phyloP scores from a whole-genome alignment of 192 early-diverging fungal species.

The Coemansia sp. region DNA sequence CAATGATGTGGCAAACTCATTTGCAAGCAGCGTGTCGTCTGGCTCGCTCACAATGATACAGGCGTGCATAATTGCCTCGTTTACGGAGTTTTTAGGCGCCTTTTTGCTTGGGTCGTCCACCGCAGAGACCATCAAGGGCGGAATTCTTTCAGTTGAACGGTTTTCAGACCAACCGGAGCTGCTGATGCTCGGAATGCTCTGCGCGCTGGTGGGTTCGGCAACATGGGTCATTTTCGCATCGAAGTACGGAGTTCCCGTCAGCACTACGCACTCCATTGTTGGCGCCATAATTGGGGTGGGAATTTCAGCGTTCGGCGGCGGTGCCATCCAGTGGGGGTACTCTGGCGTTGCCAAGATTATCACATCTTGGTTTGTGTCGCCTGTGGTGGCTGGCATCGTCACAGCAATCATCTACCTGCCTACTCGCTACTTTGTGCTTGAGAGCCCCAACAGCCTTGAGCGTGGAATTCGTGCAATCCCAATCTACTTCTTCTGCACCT shows the following conservation, averaged over 20 bases:
- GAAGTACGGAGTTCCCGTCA: conserved; percentile 67
- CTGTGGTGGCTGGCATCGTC: conserved; percentile 64
- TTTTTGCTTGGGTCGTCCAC: conserved; percentile 69
- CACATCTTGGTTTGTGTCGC: conserved; percentile 76
- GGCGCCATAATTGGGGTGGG: conserved; percentile 75
- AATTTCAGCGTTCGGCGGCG: conserved; percentile 67
- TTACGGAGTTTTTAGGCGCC: conserved; percentile 81
- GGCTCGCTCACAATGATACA: conserved; percentile 72
- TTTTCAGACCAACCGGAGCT: conserved; percentile 67
- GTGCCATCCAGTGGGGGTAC: conserved; percentile 64
- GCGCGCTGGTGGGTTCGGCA: conserved; percentile 74
- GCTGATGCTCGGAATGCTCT: conserved; percentile 83
- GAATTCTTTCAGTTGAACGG: conserved; percentile 60
- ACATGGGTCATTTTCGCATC: conserved; percentile 73
- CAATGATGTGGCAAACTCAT: conserved; percentile 89
- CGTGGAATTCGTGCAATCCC: conserved; percentile 69
- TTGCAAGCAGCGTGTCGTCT: conserved; percentile 82
- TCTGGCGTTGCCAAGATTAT: conserved; percentile 60
- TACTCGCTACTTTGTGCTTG: conserved; percentile 64
- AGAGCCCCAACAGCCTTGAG: conserved; percentile 62
- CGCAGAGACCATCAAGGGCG: conserved; percentile 78
- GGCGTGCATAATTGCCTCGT: conserved; percentile 74
- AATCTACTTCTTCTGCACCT: conserved; percentile 67
- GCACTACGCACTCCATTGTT: conserved; percentile 81
- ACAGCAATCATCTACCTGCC: conserved; percentile 65